Percentiles rank a stretch among this genome's conserved stretches.
phyloP scores from a whole-genome alignment of 2,329 filamentous ascomycete species.

The Colletotrichum noveboracense region DNA sequence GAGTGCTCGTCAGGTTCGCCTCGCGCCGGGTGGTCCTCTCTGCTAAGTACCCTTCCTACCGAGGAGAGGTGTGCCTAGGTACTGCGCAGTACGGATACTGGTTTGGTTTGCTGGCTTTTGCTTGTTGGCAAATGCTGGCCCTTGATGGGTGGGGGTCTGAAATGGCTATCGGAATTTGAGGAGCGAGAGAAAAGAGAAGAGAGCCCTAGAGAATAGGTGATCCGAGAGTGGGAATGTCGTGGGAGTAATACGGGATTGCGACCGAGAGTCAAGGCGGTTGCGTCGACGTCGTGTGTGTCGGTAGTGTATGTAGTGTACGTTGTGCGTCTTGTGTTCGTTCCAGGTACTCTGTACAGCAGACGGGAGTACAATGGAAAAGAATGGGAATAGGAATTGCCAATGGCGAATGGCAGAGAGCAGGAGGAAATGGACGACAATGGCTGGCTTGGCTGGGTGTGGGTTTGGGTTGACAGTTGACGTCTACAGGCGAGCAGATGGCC shows the following conservation, averaged over 20 bases:
- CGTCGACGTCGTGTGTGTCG: constrained; percentile 1
- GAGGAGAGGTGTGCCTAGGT: neutral
- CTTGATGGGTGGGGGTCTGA: constrained; percentile 8
- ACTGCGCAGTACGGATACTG: neutral
- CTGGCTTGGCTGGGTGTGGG: constrained; percentile 12
- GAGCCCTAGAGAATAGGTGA: constrained; percentile 16
- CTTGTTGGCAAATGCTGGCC: neutral
- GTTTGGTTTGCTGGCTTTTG: neutral
- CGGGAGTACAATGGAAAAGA: neutral
- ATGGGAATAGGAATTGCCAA: neutral
- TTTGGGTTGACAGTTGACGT: constrained; percentile 13
- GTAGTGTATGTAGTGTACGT: neutral
- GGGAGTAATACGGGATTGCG: constrained; percentile 21
- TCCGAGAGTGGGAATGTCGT: constrained; percentile 10
- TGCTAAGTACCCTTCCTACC: neutral
- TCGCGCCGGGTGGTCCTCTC: neutral
- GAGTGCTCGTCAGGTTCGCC: neutral
- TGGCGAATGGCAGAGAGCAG: neutral
- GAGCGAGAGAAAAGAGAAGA: constrained; percentile 16
- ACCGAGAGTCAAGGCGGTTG: constrained; percentile 5
- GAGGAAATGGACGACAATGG: neutral
- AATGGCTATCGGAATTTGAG: constrained; percentile 19
- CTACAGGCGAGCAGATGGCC: neutral
- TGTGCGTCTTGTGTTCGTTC: neutral
- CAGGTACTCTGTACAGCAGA: neutral